Evolutionary conservation across 2,329 filamentous ascomycete genomes (phyloP), one percentile per base, ranked within the genome.

Genomic region (Dothiorella sarmentorum): DNA sequence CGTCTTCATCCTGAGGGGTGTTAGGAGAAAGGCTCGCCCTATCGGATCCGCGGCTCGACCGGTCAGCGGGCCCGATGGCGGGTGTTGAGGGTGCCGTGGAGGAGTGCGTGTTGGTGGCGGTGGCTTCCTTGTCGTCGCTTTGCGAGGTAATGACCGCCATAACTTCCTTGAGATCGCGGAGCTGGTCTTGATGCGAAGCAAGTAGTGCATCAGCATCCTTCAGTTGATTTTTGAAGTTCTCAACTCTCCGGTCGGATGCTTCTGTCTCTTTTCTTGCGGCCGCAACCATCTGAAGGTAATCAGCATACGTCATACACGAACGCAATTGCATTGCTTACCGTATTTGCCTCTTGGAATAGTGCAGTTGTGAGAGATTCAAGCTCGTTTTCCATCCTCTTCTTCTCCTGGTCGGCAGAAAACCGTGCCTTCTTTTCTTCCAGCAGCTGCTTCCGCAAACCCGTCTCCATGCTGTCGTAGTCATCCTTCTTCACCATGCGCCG

Each of bases 271-370:
- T 86, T 61, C 96, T 90, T 35, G 93, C 93, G 15, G 85, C 86
- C 38, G 93, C 90, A 55, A 99, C 94, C 93, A 99, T 97, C 80
- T 86, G 62, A 35, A 62, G 57, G 38, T 37, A 18, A 51, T 67
- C 60, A 69, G 68, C 63, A 61, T 17, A 22, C 58, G 27, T 29
- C n/a, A 49, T 10, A 38, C n/a, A 27, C 26, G 26, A 2, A 38
- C 3, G 22, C 26, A 35, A 40, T 13, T 31, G 35, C 33, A 47
- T 6, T 45, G 70, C 75, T 61, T 71, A 86, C 84, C 74, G 89
- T 92, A 76, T 99, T 97, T 51, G 94, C 94, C 78, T 99, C 93
- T 70, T 97, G 91, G 63, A 99, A 99, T n/a, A 99, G 81, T 26
- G 91, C 91, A 1, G 91, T 86, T 0, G 94, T 97, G 63, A 99